Evolutionary conservation across 2,329 filamentous ascomycete genomes (phyloP).

Genomic region (Fusarium napiforme): DNA sequence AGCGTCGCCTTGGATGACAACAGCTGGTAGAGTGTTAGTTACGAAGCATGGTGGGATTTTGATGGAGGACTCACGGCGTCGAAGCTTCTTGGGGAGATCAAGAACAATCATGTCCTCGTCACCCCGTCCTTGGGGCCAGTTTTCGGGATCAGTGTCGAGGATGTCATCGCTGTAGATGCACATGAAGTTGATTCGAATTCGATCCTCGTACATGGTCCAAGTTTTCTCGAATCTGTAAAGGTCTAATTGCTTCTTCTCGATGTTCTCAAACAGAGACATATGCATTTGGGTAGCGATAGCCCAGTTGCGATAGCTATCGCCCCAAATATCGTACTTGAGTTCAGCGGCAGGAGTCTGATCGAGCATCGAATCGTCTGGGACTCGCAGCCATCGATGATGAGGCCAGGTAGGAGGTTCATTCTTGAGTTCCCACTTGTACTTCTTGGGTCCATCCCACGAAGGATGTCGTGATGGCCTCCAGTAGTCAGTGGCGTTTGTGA

Average conservation of each 20-base stretch:
- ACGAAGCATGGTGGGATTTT: background rate
- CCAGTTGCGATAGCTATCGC: slow-evolving; percentile 27
- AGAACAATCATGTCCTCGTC: slow-evolving; percentile 27
- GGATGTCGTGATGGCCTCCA: slow-evolving; percentile 30
- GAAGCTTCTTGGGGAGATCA: slow-evolving; percentile 21
- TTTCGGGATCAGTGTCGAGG: slow-evolving; percentile 16
- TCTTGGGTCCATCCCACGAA: slow-evolving; percentile 22
- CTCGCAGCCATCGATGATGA: slow-evolving; percentile 25
- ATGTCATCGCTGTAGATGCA: slow-evolving; percentile 32
- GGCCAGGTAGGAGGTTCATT: background rate
- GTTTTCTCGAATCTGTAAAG: slow-evolving; percentile 32
- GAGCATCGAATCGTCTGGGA: slow-evolving; percentile 11
- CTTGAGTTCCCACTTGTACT: slow-evolving; percentile 14
- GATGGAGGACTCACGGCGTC: slow-evolving; percentile 20
- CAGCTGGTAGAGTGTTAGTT: slow-evolving; percentile 10
- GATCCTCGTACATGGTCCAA: slow-evolving; percentile 30
- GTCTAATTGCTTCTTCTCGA: slow-evolving; percentile 27
- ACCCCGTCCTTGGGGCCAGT: background rate
- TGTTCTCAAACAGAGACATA: slow-evolving; percentile 36
- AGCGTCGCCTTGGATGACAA: slow-evolving; percentile 25
- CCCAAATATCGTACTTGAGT: slow-evolving; percentile 33
- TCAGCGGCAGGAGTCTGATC: slow-evolving; percentile 23
- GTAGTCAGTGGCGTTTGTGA: slow-evolving; percentile 11
- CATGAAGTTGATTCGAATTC: slow-evolving; percentile 38
- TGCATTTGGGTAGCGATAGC: slow-evolving; percentile 35